These are phyloP conservation scores for Suillus hirtellus DNA, from an alignment of 768 basidiomycete genomes.

Conservation along the genomic window DNA sequence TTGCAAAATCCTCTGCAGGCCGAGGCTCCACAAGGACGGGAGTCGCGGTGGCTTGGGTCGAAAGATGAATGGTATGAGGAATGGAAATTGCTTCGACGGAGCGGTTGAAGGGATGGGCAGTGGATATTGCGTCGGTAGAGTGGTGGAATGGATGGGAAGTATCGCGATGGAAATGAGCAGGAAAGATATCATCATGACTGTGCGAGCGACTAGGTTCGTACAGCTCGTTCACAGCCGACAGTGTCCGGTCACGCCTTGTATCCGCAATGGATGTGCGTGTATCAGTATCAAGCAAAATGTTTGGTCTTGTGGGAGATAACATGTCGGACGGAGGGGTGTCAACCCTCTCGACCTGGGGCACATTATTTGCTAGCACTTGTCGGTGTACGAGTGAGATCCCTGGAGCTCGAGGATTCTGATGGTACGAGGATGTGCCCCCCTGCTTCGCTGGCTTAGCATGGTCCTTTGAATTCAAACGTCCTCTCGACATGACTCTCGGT, in stretches of 20 bases:
- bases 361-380: conserved; percentile 1
- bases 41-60: conserved; percentile 27
- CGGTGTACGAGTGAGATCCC: neutral
- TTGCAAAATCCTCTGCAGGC: conserved; percentile 47
- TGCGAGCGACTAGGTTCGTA: conserved; percentile 6
- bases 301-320: neutral
- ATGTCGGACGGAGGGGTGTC: conserved; percentile 4
- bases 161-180: neutral
- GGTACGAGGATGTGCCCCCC: conserved; percentile 23
- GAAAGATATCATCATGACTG: conserved; percentile 3
- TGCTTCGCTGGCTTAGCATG: conserved; percentile 25
- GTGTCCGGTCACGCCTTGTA: conserved; percentile 5
- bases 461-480: conserved; percentile 24
- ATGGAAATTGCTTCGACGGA: conserved; percentile 3
- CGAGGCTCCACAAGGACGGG: conserved; percentile 43
- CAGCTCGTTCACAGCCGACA: conserved; percentile 3
- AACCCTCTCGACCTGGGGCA: conserved; percentile 10
- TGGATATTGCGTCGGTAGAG: conserved; percentile 2
- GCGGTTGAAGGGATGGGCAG: conserved; percentile 1
- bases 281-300: conserved; percentile 3
- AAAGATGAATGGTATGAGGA: conserved; percentile 11
- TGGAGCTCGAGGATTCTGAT: conserved; percentile 13
- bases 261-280: conserved; percentile 9
- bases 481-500: conserved; percentile 36
- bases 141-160: conserved; percentile 1